Conservation (phyloP, 176 grass and related monocot species). For the Canna indica region DNA sequence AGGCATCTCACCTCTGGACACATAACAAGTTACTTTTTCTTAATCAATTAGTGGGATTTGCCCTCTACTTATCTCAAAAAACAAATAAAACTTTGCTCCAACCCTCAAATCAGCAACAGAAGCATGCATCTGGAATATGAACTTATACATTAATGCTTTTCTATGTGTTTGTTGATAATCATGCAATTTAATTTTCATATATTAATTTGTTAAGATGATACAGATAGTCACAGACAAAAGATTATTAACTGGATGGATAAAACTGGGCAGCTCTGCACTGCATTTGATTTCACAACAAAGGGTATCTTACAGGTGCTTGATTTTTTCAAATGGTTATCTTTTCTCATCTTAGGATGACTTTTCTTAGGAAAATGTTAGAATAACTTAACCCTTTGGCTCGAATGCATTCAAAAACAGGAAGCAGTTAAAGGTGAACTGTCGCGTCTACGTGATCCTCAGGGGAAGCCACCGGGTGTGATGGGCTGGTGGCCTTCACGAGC, state of each 20-base stretch:
- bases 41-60: too few species aligned
- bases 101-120: neutral
- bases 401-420: slow-evolving; percentile 43
- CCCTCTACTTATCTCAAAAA: too few species aligned
- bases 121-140: neutral
- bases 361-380: neutral
- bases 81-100: too few species aligned
- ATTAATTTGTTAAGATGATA: slow-evolving; percentile 2
- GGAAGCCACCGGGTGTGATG: slow-evolving; percentile 75
- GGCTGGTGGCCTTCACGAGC: slow-evolving; percentile 98
- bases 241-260: slow-evolving; percentile 82
- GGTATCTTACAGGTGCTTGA: slow-evolving; percentile 90
- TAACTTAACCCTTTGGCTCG: neutral
- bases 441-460: slow-evolving; percentile 62
- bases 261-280: slow-evolving; percentile 59
- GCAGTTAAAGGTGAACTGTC: slow-evolving; percentile 89
- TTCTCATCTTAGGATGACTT: neutral
- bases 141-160: neutral
- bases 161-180: neutral
- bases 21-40: too few species aligned
- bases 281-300: slow-evolving; percentile 97
- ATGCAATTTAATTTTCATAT: neutral
- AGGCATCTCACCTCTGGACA: too few species aligned
- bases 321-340: neutral
- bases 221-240: slow-evolving; percentile 76